A percentile compares a stretch with the other conserved stretches of the same genome.
Evolutionary conservation across 148 eudicot species (phyloP).

Genomic region (Gaultheria prostrata): DNA sequence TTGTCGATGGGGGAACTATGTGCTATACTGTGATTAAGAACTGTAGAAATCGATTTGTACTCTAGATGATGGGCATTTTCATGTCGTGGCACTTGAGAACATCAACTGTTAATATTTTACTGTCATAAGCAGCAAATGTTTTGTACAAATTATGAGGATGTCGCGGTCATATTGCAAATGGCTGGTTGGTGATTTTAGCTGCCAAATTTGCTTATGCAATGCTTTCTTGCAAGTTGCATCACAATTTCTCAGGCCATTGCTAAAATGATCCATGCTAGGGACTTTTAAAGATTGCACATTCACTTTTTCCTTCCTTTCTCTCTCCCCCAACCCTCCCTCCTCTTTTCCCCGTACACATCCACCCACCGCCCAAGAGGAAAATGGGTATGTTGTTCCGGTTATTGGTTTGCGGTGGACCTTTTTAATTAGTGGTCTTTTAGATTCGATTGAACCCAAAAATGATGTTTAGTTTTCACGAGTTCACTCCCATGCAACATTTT

Average conservation of each 20-base stretch:
- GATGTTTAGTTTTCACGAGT: not conserved
- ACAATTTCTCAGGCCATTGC: not conserved
- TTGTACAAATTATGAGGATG: not conserved
- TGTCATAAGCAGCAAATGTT: not conserved
- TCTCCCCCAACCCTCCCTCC: not conserved
- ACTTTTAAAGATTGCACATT: not conserved
- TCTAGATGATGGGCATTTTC: conserved; percentile 3
- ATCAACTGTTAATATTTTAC: not conserved
- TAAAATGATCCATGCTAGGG: not conserved
- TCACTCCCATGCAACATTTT: not conserved
- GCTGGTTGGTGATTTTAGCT: conserved; percentile 5
- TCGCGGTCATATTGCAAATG: not conserved
- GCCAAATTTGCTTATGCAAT: not conserved
- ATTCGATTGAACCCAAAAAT: not conserved
- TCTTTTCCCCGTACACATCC: not conserved
- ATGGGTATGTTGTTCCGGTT: not conserved
- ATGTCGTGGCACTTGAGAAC: not conserved
- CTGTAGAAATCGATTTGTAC: not conserved
- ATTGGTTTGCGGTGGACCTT: not conserved
- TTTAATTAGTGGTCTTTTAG: not conserved
- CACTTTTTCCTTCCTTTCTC: not conserved
- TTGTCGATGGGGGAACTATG: not conserved
- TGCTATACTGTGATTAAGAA: not conserved
- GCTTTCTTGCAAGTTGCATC: not conserved
- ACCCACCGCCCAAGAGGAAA: not conserved